Evolutionary conservation across 768 basidiomycete species (phyloP).

Genomic region (Tulasnella sp.): DNA sequence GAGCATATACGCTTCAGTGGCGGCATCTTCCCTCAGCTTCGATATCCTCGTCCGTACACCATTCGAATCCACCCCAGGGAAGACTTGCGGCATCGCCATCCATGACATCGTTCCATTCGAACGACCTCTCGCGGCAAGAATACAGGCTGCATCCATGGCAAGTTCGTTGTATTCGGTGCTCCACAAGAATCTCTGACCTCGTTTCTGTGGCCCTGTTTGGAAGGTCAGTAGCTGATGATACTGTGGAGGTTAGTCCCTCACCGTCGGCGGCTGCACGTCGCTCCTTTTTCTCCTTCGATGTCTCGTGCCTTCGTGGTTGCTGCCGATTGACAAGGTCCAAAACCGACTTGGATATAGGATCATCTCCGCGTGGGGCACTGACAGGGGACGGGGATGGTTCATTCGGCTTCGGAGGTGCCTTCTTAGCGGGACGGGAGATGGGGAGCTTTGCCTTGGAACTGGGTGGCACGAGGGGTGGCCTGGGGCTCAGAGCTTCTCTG

Average conservation of each 20-base stretch:
- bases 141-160: slow-evolving; percentile 71
- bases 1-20: slow-evolving; percentile 65
- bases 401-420: not conserved
- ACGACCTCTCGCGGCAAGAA: slow-evolving; percentile 73
- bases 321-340: slow-evolving; percentile 13
- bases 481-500: not conserved
- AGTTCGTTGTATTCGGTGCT: slow-evolving; percentile 82
- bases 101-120: slow-evolving; percentile 51
- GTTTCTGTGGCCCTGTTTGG: slow-evolving; percentile 23
- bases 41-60: slow-evolving; percentile 62
- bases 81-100: slow-evolving; percentile 67
- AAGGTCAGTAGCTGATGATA: slow-evolving; percentile 4
- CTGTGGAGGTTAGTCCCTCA: not conserved
- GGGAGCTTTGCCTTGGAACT: not conserved
- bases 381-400: not conserved
- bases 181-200: slow-evolving; percentile 70
- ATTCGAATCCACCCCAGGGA: slow-evolving; percentile 65
- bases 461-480: not conserved
- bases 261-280: not conserved
- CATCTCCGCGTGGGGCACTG: not conserved
- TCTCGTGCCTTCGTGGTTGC: not conserved
- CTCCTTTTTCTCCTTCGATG: slow-evolving; percentile 14
- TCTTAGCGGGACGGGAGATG: not conserved
- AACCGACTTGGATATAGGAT: slow-evolving; percentile 6
- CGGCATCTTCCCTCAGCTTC: slow-evolving; percentile 46